phyloP scores from a whole-genome alignment of 345 rosid genomes.

The Turnera subulata region DNA sequence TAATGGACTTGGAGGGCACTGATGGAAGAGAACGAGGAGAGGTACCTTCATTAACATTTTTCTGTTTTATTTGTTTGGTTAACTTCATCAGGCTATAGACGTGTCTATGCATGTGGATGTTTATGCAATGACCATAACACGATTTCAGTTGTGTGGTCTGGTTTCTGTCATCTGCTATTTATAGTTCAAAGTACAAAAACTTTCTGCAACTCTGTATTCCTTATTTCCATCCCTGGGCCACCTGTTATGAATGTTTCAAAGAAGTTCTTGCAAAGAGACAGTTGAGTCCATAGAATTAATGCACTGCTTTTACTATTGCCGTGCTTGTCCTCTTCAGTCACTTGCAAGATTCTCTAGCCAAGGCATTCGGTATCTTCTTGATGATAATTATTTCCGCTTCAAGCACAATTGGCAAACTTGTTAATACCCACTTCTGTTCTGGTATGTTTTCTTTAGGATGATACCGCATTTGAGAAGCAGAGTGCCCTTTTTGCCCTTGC shows the following conservation, averaged over 20 bases:
- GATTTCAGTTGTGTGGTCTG: no score
- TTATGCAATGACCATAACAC: no score
- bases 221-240: no score
- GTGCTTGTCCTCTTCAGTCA: neutral
- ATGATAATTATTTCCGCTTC: neutral
- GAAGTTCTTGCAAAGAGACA: no score
- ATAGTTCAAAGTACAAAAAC: no score
- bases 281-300: no score
- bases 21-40: slow-evolving; percentile 99
- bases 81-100: no score
- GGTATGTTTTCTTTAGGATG: slow-evolving; percentile 53
- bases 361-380: neutral
- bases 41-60: slow-evolving; percentile 35
- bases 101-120: no score
- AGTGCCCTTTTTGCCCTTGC: slow-evolving; percentile 99
- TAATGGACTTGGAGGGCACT: slow-evolving; percentile 99
- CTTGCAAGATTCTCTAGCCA: neutral
- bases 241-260: no score
- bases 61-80: neutral
- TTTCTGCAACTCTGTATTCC: no score
- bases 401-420: neutral
- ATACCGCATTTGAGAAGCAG: slow-evolving; percentile 98
- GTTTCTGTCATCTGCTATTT: no score
- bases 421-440: slow-evolving; percentile 11
- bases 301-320: no score